Conservation (phyloP, 345 rosid genomes). For the Microcos paniculata region DNA sequence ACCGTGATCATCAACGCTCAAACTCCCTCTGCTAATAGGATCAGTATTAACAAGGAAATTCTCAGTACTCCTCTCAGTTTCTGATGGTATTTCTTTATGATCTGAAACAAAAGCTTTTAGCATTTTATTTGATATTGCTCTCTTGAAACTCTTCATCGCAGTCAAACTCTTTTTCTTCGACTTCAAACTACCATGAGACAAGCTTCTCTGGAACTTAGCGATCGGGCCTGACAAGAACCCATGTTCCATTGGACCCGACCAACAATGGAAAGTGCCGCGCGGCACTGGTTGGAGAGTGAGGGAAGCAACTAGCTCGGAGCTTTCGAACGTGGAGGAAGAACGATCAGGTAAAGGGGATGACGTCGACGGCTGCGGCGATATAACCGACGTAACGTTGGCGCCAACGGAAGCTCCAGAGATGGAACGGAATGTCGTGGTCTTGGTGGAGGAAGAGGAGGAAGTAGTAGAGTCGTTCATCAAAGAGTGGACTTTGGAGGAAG, state of each 20-base stretch:
- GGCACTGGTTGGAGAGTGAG: slow-evolving; percentile 90
- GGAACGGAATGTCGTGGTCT: slow-evolving; percentile 57
- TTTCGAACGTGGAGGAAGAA: slow-evolving; percentile 79
- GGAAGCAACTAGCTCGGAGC: slow-evolving; percentile 83
- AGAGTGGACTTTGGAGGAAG: slow-evolving; percentile 53
- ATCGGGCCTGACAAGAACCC: slow-evolving; percentile 18
- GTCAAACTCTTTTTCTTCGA: slow-evolving; percentile 35
- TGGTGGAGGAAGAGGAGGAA: not conserved
- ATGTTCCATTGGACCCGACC: slow-evolving; percentile 38
- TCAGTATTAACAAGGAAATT: slow-evolving; percentile 6
- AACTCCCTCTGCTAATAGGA: slow-evolving; percentile 23
- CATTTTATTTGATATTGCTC: slow-evolving; percentile 46
- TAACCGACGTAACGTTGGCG: slow-evolving; percentile 82
- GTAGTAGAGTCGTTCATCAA: slow-evolving; percentile 25
- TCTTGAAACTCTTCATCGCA: slow-evolving; percentile 36
- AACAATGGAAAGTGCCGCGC: slow-evolving; percentile 32
- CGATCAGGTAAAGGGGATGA: slow-evolving; percentile 48
- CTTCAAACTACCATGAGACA: slow-evolving; percentile 44
- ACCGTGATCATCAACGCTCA: slow-evolving; percentile 7
- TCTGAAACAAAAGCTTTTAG: slow-evolving; percentile 37
- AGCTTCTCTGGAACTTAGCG: slow-evolving; percentile 41
- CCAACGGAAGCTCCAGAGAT: slow-evolving; percentile 96
- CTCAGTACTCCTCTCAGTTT: slow-evolving; percentile 24
- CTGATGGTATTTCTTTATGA: slow-evolving; percentile 27
- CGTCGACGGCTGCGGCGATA: slow-evolving; percentile 61